These are phyloP conservation scores for Aspergillus ellipticus DNA, from an alignment of 495 filamentous ascomycete species.

Conservation along the genomic window DNA sequence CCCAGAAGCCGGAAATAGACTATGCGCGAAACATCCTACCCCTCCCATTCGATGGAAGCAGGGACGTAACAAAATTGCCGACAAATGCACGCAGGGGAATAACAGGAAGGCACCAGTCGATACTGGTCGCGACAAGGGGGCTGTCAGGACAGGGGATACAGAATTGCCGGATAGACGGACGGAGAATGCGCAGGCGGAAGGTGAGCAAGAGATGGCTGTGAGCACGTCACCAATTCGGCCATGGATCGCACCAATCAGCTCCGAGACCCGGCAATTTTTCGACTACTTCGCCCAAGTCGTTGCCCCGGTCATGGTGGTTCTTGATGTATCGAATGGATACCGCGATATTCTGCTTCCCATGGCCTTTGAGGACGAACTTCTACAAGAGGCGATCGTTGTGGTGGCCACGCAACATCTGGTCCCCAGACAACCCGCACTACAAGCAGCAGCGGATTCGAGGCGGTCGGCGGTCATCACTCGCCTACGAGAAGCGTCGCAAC, in stretches of 20 bases:
- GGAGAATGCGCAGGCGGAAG: too few relatives aligned
- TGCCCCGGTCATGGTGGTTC: conserved; percentile 23
- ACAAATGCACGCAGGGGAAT: background rate
- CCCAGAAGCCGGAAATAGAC: background rate
- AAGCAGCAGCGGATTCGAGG: conserved; percentile 9
- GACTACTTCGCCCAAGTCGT: conserved; percentile 18
- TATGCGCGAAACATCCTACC: too few relatives aligned
- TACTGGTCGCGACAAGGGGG: background rate
- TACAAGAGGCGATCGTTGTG: conserved; percentile 76
- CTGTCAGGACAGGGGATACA: background rate
- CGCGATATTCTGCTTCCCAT: conserved; percentile 72
- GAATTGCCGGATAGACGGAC: background rate
- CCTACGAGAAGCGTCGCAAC: conserved; percentile 14
- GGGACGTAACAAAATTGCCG: background rate
- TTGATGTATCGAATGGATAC: conserved; percentile 63
- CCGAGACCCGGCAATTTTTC: conserved; percentile 11
- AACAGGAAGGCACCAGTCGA: background rate
- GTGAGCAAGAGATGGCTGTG: too few relatives aligned
- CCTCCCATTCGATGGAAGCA: conserved; percentile 15
- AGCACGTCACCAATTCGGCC: background rate
- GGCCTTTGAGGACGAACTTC: conserved; percentile 63
- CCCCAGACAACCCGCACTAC: conserved; percentile 2
- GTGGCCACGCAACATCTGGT: conserved; percentile 67
- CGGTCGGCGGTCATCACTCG: conserved; percentile 18
- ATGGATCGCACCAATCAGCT: conserved; percentile 15